Evolutionary conservation across 768 basidiomycete species (phyloP), one percentile per base, ranked within the genome.

Genomic region (Lactifluus echinatus): DNA sequence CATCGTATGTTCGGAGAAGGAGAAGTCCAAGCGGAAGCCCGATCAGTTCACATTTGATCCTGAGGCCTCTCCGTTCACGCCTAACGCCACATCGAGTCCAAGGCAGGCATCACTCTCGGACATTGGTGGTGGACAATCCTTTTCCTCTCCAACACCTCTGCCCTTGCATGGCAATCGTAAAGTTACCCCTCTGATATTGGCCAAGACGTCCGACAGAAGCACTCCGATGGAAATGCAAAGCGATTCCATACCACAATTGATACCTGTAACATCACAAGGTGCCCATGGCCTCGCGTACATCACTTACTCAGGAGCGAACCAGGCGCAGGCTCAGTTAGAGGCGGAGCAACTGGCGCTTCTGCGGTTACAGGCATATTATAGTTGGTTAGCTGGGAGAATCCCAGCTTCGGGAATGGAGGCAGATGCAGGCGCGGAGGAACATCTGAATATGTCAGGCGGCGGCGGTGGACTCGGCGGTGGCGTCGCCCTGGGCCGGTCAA

Each of bases 41-140:
- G 56, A 63, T 33, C 44, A 29, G n/a, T 63, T 61, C 46, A 39
- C 34, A 3, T 56, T 63, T 39, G 56, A 61, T 44, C 59, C 61
- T 0, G 54, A 53, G 34, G 55, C 59, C 4, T 56, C 54, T 8
- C 59, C 61, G 1, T 63, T 63, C 50, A 53, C 59, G 3, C 61
- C 61, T 4, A 60, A 43, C 24, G 61, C 61, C 23, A 63, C 61
- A 21, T 63, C 61, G 2, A 63, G 61, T 42, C 61, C 58, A 3
- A 44, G 43, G 15, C 61, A 42, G n/a, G 40, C 44, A 8, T 62
- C 61, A 11, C 14, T 36, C 28, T 45, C 48, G 6, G 55, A 40
- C 11, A 46, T 49, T 24, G 52, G 42, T n/a, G 17, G 42, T 54
- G 19, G n/a, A n/a, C 51, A 47, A 29, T 59, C 57, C 5, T 50